phyloP scores from a whole-genome alignment of 495 filamentous ascomycete genomes.

The Melanomma pulvis-pyrius region DNA sequence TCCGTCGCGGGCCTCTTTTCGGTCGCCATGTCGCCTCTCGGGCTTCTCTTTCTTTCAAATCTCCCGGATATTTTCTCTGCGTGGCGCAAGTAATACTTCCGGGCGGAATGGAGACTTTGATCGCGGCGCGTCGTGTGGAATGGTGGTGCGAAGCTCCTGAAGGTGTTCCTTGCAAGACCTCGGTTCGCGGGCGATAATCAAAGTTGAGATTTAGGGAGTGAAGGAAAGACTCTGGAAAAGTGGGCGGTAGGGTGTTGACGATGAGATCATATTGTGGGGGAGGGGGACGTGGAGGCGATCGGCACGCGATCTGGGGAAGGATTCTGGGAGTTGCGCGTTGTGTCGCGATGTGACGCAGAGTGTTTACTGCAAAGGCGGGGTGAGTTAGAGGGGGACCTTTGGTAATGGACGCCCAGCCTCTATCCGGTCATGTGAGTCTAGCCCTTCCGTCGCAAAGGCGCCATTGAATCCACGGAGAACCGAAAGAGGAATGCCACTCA shows the following conservation, averaged over 20 bases:
- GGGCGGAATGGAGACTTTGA: neutral
- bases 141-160: neutral
- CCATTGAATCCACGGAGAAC: neutral
- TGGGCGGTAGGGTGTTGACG: neutral
- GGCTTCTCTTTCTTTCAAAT: neutral
- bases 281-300: neutral
- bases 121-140: neutral
- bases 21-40: slow-evolving; percentile 14
- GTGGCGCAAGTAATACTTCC: neutral
- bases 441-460: neutral
- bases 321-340: neutral
- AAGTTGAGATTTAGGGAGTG: slow-evolving; percentile 7
- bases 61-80: neutral
- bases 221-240: neutral
- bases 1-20: slow-evolving; percentile 18
- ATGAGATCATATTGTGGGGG: slow-evolving; percentile 5
- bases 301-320: neutral
- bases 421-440: slow-evolving; percentile 1
- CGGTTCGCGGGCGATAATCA: neutral
- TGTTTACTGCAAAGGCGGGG: slow-evolving; percentile 6
- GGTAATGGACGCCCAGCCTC: neutral
- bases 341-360: neutral
- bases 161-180: slow-evolving; percentile 3
- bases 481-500: neutral
- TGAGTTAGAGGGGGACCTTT: slow-evolving; percentile 3